Conservation (phyloP, 2,329 filamentous ascomycete genomes). For the Madurella mycetomatis region DNA sequence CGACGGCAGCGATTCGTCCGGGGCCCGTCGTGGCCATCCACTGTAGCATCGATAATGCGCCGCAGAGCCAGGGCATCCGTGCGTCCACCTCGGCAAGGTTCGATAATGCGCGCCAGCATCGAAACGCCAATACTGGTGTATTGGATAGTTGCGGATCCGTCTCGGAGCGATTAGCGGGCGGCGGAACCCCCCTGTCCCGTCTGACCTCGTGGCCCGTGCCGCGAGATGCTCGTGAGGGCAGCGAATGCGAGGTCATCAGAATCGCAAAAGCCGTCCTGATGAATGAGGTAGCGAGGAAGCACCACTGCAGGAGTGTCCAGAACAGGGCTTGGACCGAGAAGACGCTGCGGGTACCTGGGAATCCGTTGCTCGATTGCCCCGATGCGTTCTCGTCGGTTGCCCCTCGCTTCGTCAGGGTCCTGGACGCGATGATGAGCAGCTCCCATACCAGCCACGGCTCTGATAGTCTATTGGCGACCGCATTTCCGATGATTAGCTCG, state of each 20-base stretch:
- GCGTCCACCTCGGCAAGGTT: slow-evolving; percentile 67
- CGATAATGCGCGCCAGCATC: slow-evolving; percentile 68
- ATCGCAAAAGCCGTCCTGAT: slow-evolving; percentile 63
- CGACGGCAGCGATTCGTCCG: slow-evolving; percentile 66
- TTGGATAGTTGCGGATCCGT: slow-evolving; percentile 31
- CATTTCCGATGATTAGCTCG: slow-evolving; percentile 81
- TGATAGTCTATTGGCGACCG: slow-evolving; percentile 72
- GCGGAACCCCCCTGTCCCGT: slow-evolving; percentile 20
- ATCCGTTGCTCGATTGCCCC: slow-evolving; percentile 14
- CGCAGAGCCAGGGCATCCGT: slow-evolving; percentile 89
- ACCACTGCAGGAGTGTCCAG: slow-evolving; percentile 53
- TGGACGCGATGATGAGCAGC: slow-evolving; percentile 67
- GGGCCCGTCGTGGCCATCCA: slow-evolving; percentile 69
- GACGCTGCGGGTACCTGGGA: slow-evolving; percentile 9
- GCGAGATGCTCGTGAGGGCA: slow-evolving; percentile 44
- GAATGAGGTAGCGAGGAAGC: slow-evolving; percentile 53
- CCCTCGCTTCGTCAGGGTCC: slow-evolving; percentile 32
- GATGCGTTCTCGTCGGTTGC: slow-evolving; percentile 10
- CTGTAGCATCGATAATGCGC: slow-evolving; percentile 70
- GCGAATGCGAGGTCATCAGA: slow-evolving; percentile 62
- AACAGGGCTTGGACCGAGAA: slow-evolving; percentile 48
- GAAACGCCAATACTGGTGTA: slow-evolving; percentile 70
- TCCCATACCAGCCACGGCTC: slow-evolving; percentile 91
- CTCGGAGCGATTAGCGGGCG: slow-evolving; percentile 19
- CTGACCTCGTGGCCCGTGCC: slow-evolving; percentile 23